Evolutionary conservation across 2,329 filamentous ascomycete species (phyloP).

Genomic region (Paecilomyces dactylethromorphus): DNA sequence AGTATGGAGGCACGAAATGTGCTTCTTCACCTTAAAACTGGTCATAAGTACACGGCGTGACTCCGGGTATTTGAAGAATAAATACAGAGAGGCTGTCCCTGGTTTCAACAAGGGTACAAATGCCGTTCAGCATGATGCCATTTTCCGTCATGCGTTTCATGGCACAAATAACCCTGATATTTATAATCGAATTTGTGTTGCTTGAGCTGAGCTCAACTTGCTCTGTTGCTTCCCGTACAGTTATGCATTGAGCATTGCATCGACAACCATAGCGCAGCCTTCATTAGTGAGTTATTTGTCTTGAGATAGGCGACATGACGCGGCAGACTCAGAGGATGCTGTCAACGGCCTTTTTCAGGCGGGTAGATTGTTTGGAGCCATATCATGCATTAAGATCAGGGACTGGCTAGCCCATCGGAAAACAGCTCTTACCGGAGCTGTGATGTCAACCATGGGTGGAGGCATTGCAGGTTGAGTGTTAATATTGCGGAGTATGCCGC

Average conservation of each 20-base stretch:
- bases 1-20: not conserved
- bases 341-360: slow-evolving; percentile 7
- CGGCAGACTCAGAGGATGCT: slow-evolving; percentile 4
- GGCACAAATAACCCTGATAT: not conserved
- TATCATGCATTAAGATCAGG: slow-evolving; percentile 4
- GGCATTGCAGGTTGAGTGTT: slow-evolving; percentile 7
- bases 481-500: slow-evolving; percentile 6
- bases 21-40: not conserved
- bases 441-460: slow-evolving; percentile 2
- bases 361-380: slow-evolving; percentile 2
- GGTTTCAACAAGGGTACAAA: not conserved
- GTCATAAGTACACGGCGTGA: not conserved
- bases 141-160: not conserved
- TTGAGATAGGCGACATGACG: slow-evolving; percentile 2
- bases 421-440: slow-evolving; percentile 1
- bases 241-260: slow-evolving; percentile 6
- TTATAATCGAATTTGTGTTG: not conserved
- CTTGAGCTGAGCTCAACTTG: slow-evolving; percentile 1
- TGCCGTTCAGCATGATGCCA: not conserved
- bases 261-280: slow-evolving; percentile 6
- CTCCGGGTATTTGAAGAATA: not conserved
- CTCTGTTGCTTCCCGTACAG: slow-evolving; percentile 5
- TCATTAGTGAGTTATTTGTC: slow-evolving; percentile 6
- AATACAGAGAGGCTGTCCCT: not conserved
- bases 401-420: slow-evolving; percentile 5